These are phyloP conservation scores for Candida chilensis DNA, from an alignment of 805 yeast genomes.

Conservation along the genomic window DNA sequence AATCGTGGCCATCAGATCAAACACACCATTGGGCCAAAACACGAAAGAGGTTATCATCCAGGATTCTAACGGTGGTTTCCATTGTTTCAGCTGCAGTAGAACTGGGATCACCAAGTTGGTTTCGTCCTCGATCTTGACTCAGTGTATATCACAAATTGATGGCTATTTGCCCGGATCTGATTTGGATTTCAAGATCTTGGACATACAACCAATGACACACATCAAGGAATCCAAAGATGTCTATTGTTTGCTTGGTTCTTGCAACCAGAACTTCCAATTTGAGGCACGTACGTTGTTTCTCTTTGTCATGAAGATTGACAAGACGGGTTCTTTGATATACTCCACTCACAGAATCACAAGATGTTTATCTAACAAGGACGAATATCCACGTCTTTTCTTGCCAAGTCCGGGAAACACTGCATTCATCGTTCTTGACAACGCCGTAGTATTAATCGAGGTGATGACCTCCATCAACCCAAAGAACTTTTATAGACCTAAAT, in stretches of 20 bases:
- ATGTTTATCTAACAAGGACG: slow-evolving; percentile 16
- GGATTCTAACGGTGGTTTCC: slow-evolving; percentile 35
- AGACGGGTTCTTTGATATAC: slow-evolving; percentile 41
- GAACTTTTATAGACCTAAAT: slow-evolving; percentile 31
- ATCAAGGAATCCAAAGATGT: slow-evolving; percentile 20
- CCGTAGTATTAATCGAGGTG: slow-evolving; percentile 61
- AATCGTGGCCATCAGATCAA: slow-evolving; percentile 51
- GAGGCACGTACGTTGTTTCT: slow-evolving; percentile 32
- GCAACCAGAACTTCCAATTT: slow-evolving; percentile 16
- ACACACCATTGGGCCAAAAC: slow-evolving; percentile 42
- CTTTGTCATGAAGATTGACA: slow-evolving; percentile 42
- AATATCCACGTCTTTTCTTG: slow-evolving; percentile 39
- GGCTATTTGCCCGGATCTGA: slow-evolving; percentile 43
- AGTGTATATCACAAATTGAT: slow-evolving; percentile 13
- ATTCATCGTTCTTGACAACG: slow-evolving; percentile 47
- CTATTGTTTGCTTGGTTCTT: slow-evolving; percentile 41
- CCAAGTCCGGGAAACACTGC: slow-evolving; percentile 56
- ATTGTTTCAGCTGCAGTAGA: slow-evolving; percentile 20
- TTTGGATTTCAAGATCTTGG: slow-evolving; percentile 46
- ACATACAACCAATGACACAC: slow-evolving; percentile 41
- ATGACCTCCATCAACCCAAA: slow-evolving; percentile 25
- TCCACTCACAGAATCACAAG: slow-evolving; percentile 63
- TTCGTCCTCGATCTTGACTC: slow-evolving; percentile 8
- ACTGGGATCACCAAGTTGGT: slow-evolving; percentile 18
- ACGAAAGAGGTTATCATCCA: slow-evolving; percentile 30